Evolutionary conservation across 257 asterid genomes (phyloP).

Genomic region (Salvia rosmarinus): DNA sequence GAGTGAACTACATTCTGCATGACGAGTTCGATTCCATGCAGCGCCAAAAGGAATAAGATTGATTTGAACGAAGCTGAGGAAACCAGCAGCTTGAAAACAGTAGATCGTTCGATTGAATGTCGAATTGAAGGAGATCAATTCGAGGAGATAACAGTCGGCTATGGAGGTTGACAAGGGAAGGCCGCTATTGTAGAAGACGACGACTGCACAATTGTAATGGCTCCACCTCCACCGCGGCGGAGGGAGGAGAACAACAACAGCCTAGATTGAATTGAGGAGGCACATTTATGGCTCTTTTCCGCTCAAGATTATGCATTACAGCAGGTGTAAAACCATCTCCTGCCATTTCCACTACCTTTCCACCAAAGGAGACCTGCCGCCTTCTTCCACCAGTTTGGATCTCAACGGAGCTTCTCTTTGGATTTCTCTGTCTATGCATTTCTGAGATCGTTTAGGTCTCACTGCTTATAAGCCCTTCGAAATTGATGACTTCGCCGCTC

Average conservation of each 20-base stretch:
- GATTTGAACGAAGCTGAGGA: constrained; percentile 60
- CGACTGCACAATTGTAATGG: too few species aligned
- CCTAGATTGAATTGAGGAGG: background rate
- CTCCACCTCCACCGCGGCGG: background rate
- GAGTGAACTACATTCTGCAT: constrained; percentile 32
- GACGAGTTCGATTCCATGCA: constrained; percentile 11
- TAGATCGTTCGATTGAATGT: constrained; percentile 70
- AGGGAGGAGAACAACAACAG: background rate
- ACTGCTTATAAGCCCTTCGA: constrained; percentile 76
- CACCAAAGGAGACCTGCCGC: constrained; percentile 74
- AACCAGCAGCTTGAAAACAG: constrained; percentile 33
- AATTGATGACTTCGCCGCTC: constrained; percentile 70
- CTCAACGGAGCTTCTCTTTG: constrained; percentile 56
- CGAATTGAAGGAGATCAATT: constrained; percentile 51
- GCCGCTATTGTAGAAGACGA: background rate
- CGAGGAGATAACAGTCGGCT: constrained; percentile 22
- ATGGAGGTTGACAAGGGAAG: background rate
- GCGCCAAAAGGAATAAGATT: constrained; percentile 41
- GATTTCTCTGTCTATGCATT: constrained; percentile 79
- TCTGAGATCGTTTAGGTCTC: constrained; percentile 85
- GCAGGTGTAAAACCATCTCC: constrained; percentile 22
- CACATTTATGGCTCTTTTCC: background rate
- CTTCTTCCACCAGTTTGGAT: constrained; percentile 58
- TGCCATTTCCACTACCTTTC: background rate
- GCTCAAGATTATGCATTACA: background rate